A percentile compares a stretch with the other conserved stretches of the same genome.
Evolutionary conservation across 345 rosid genomes (phyloP).

Genomic region (Capsella bursapastoris): DNA sequence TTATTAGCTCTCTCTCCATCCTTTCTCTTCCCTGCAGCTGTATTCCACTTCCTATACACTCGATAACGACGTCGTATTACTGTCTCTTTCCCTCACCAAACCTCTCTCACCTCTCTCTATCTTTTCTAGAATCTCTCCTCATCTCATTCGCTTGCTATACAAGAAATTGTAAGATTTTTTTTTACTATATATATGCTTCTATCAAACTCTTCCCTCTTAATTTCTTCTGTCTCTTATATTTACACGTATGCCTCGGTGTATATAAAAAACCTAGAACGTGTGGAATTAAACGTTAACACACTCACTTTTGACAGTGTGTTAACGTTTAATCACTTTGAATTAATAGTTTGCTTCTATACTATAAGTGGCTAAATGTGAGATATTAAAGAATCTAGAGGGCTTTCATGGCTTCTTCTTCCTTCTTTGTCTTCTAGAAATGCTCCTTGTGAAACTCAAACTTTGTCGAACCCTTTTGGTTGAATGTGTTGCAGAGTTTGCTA

Average conservation of each 20-base stretch:
- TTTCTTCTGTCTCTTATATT: slow-evolving; percentile 29
- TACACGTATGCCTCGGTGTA: slow-evolving; percentile 44
- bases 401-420: slow-evolving; percentile 28
- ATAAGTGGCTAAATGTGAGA: slow-evolving; percentile 33
- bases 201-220: slow-evolving; percentile 12
- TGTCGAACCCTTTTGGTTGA: slow-evolving; percentile 91
- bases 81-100: slow-evolving; percentile 34
- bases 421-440: slow-evolving; percentile 61
- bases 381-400: slow-evolving; percentile 32
- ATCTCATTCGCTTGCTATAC: slow-evolving; percentile 32
- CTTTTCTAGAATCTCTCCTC: slow-evolving; percentile 18
- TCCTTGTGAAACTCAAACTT: slow-evolving; percentile 99
- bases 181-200: slow-evolving; percentile 4
- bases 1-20: slow-evolving; percentile 23
- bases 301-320: slow-evolving; percentile 46
- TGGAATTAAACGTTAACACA: slow-evolving; percentile 42
- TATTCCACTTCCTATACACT: slow-evolving; percentile 38
- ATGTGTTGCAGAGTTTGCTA: slow-evolving; percentile 84
- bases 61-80: slow-evolving; percentile 32
- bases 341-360: slow-evolving; percentile 22
- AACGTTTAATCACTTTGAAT: slow-evolving; percentile 28
- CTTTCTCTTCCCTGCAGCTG: slow-evolving; percentile 40
- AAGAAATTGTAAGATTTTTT: slow-evolving; percentile 3
- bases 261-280: slow-evolving; percentile 32
- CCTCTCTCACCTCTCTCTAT: slow-evolving; percentile 16